Conservation (phyloP, 2,329 filamentous ascomycete species). For the Emergomyces pasteurianus region DNA sequence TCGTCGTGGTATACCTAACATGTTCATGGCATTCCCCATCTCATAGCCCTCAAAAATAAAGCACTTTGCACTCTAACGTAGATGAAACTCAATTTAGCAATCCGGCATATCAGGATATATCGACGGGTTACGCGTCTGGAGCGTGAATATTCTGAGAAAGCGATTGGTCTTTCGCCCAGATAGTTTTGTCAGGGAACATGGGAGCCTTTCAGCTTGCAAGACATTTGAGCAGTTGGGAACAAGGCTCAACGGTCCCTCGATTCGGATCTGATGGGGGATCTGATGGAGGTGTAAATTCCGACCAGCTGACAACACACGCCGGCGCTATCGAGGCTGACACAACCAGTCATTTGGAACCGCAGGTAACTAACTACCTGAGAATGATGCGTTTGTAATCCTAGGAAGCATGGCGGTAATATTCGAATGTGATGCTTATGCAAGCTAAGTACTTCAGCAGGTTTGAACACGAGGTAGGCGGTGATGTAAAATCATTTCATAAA, state of each 20-base stretch:
- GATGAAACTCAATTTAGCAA: background rate
- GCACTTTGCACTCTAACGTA: background rate
- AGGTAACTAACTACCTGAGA: background rate
- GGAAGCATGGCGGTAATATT: background rate
- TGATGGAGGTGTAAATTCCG: background rate
- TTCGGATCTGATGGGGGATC: background rate
- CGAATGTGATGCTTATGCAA: background rate
- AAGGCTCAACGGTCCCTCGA: background rate
- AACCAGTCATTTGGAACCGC: background rate
- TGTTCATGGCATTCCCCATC: background rate
- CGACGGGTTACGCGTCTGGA: background rate
- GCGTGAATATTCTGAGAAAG: background rate
- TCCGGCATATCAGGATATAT: background rate
- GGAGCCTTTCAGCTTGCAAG: background rate
- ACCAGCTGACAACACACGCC: background rate
- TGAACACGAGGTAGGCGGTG: too few species aligned
- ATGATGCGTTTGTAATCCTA: background rate
- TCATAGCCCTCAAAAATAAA: background rate
- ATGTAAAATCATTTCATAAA: background rate
- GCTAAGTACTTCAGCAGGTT: background rate
- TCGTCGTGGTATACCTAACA: background rate
- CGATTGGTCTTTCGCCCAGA: background rate
- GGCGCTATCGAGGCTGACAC: background rate
- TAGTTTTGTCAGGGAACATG: background rate
- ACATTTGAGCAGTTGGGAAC: background rate